Evolutionary conservation across 371 early-diverging fungal genomes (phyloP).

Genomic region (Saksenaea vasiformis): DNA sequence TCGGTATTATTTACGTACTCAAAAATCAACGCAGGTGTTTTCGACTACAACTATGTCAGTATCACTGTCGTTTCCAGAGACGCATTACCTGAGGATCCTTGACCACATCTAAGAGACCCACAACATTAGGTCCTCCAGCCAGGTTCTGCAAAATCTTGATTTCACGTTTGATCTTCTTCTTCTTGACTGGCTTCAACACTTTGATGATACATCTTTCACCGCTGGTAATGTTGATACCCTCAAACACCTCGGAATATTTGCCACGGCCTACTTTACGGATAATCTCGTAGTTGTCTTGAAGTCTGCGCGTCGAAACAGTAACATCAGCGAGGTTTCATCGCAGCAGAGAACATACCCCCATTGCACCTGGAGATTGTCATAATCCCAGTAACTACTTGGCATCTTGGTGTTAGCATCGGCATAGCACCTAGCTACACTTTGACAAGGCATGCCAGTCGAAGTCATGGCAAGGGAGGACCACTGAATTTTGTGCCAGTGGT

Average conservation of each 20-base stretch:
- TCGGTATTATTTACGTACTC: constrained; percentile 91
- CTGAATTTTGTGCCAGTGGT: not conserved
- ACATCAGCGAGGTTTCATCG: not conserved
- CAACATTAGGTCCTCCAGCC: constrained; percentile 92
- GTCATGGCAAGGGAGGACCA: not conserved
- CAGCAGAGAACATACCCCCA: constrained; percentile 69
- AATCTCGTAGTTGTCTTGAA: constrained; percentile 97
- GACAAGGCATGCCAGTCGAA: constrained; percentile 19
- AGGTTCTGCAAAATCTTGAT: constrained; percentile 98
- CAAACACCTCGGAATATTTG: constrained; percentile 99
- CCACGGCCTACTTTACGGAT: constrained; percentile 97
- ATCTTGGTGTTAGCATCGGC: constrained; percentile 85
- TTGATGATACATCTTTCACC: constrained; percentile 95
- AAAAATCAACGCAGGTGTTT: constrained; percentile 96
- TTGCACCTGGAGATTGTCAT: constrained; percentile 83
- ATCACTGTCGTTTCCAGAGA: not conserved
- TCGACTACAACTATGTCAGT: constrained; percentile 52
- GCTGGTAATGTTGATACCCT: constrained; percentile 86
- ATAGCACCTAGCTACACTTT: constrained; percentile 82
- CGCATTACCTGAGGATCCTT: constrained; percentile 83
- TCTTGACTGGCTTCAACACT: constrained; percentile 98
- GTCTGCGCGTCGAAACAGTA: constrained; percentile 39
- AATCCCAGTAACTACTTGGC: constrained; percentile 95
- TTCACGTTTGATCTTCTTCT: constrained; percentile 99
- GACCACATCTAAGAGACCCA: constrained; percentile 94